Conservation (phyloP, 768 basidiomycete genomes). For the Lanmaoa rubissima region DNA sequence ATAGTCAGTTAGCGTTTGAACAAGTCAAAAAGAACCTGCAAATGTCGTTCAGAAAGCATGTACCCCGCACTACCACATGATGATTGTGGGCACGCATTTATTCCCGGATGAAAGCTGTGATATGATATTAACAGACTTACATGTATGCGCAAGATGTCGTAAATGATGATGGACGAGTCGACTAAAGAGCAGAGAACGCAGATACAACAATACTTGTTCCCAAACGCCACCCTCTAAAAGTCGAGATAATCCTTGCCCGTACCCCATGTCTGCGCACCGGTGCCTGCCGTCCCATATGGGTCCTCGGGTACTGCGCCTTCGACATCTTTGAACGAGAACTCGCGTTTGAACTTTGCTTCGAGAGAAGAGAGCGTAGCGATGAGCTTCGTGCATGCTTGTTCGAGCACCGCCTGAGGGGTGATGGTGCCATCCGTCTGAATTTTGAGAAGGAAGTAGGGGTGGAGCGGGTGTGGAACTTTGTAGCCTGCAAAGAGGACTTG, state of each 20-base stretch:
- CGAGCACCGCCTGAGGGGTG: slow-evolving; percentile 80
- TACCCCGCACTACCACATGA: neutral
- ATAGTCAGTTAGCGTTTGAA: too few relatives aligned
- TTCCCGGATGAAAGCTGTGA: neutral
- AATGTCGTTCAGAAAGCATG: neutral
- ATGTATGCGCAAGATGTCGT: neutral
- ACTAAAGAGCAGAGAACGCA: neutral
- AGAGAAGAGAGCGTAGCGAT: slow-evolving; percentile 68
- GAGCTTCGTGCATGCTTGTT: slow-evolving; percentile 79
- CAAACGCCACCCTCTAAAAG: slow-evolving; percentile 36
- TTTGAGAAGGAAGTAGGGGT: slow-evolving; percentile 92
- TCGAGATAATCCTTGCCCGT: slow-evolving; percentile 54
- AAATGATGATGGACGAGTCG: neutral
- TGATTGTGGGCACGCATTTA: neutral
- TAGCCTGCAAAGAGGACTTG: slow-evolving; percentile 94
- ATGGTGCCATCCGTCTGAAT: slow-evolving; percentile 90
- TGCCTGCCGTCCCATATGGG: slow-evolving; percentile 47
- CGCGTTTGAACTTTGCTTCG: slow-evolving; percentile 76
- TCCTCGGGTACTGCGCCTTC: slow-evolving; percentile 50
- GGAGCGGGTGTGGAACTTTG: slow-evolving; percentile 95
- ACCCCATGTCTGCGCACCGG: slow-evolving; percentile 43
- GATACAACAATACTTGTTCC: neutral
- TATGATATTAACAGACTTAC: slow-evolving; percentile 1
- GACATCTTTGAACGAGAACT: slow-evolving; percentile 77
- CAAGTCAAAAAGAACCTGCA: neutral